These are phyloP conservation scores for Metschnikowia henanensis DNA, from an alignment of 805 yeast species.

Conservation along the genomic window DNA sequence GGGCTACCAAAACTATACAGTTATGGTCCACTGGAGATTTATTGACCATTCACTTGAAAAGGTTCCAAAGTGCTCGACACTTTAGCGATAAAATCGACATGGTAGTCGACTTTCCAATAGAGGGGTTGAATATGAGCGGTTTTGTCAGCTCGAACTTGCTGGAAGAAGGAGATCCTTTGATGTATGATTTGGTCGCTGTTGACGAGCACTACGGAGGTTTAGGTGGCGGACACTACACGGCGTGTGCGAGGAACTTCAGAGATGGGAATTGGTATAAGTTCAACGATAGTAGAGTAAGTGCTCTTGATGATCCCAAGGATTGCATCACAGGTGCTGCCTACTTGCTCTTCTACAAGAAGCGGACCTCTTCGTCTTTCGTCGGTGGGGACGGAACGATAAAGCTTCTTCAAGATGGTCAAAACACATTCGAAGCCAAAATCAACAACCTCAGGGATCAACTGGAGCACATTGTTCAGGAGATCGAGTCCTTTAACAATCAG, in stretches of 20 bases:
- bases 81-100: constrained; percentile 89
- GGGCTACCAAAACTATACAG: constrained; percentile 88
- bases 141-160: constrained; percentile 42
- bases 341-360: constrained; percentile 74
- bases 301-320: constrained; percentile 54
- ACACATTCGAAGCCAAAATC: constrained; percentile 40
- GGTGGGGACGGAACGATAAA: constrained; percentile 21
- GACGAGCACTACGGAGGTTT: constrained; percentile 96
- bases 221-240: constrained; percentile 98
- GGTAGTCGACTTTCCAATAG: constrained; percentile 83
- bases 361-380: constrained; percentile 29
- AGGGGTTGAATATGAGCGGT: constrained; percentile 70
- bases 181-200: constrained; percentile 88
- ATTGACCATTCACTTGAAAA: constrained; percentile 81
- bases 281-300: constrained; percentile 78
- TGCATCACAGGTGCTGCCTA: constrained; percentile 81
- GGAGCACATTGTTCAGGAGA: constrained; percentile 11
- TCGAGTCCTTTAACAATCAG: constrained; percentile 15
- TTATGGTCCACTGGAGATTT: constrained; percentile 95
- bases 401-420: constrained; percentile 45
- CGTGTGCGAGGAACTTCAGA: constrained; percentile 76
- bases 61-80: constrained; percentile 82
- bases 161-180: constrained; percentile 24
- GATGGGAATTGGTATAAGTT: constrained; percentile 86
- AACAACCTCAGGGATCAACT: constrained; percentile 35